Conservation (phyloP, 1,284 basidiomycete species). For the Ustilago curta region DNA sequence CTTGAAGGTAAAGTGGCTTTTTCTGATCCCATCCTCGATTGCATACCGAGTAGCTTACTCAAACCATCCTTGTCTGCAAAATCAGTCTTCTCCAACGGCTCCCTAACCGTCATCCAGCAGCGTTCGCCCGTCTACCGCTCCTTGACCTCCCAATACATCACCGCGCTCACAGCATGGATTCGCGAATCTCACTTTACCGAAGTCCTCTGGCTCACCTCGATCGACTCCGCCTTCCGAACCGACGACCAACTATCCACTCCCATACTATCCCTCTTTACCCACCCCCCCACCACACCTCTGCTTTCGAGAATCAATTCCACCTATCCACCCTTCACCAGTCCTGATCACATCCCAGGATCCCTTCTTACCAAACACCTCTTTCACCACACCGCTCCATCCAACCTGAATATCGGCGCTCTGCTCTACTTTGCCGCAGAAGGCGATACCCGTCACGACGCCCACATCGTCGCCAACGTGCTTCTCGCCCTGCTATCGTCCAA, state of each 20-base stretch:
- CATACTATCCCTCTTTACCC: conserved; percentile 29
- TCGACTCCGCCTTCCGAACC: conserved; percentile 57
- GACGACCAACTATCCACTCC: conserved; percentile 53
- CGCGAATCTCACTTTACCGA: not conserved
- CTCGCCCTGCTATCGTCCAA: conserved; percentile 23
- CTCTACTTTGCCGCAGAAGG: conserved; percentile 62
- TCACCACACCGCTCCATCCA: not conserved
- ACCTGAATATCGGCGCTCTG: conserved; percentile 21
- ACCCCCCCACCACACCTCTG: not conserved
- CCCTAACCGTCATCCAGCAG: conserved; percentile 57
- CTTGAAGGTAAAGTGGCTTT: conserved; percentile 23
- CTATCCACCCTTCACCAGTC: conserved; percentile 6
- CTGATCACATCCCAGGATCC: conserved; percentile 43
- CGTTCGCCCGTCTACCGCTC: conserved; percentile 53
- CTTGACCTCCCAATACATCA: conserved; percentile 17
- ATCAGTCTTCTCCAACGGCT: conserved; percentile 39
- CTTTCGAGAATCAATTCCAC: not conserved
- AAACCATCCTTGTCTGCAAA: not conserved
- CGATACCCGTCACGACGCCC: conserved; percentile 60
- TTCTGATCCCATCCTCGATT: not conserved
- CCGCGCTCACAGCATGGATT: conserved; percentile 30
- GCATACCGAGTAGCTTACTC: too few species aligned
- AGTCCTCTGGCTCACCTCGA: conserved; percentile 30
- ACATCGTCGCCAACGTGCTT: conserved; percentile 31
- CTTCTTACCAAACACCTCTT: conserved; percentile 44